Evolutionary conservation across 306 rosid species (phyloP), one percentile per base, ranked within the genome.

Genomic region (Mimosa bimucronata): DNA sequence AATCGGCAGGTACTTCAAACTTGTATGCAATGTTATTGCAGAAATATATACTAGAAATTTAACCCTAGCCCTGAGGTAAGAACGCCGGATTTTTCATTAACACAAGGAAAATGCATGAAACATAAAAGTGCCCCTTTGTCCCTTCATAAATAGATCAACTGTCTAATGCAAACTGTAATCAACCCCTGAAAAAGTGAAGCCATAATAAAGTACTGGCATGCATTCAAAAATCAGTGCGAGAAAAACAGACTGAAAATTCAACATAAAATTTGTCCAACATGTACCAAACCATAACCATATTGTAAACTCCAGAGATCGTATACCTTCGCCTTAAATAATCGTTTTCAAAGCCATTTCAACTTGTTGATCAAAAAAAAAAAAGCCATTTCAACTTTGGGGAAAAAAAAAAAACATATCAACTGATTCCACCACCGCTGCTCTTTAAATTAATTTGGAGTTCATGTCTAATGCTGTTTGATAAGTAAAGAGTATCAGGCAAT

Each of bases 1-100:
- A 29, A 73, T 73, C 40, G 7, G 61, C 10, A 67, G 23, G 48
- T 46, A 77, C 62, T 26, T 68, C 46, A 81, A 81, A 69, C 38
- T 40, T 66, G 71, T 41, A 29, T 23, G 65, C 55, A 73, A 29
- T 40, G 71, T 50, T 45, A 60, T 61, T 13, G 40, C 75, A 85
- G 26, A 61, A 73, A 73, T 30, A 50, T 60, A 57, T 48, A 38
- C 28, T 6, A 29, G 50, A 67, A 83, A 41, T 62, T 30, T 57
- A 78, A 46, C 61, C 30, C 60, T 29, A 57, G 31, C 58, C 11
- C 9, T 28, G 67, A 61, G 16, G 30, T 23, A 9, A 57, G 30
- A 23, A 57, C 64, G 23, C 30, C 10, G 15, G 64, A 57, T 57
- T 57, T 29, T 21, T 23, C 30, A 21, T 23, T 57, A 57, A 57